A percentile compares a stretch with the other conserved stretches of the same genome.
Evolutionary conservation across 2,329 filamentous ascomycete genomes (phyloP).

Genomic region (Capronia epimyces): DNA sequence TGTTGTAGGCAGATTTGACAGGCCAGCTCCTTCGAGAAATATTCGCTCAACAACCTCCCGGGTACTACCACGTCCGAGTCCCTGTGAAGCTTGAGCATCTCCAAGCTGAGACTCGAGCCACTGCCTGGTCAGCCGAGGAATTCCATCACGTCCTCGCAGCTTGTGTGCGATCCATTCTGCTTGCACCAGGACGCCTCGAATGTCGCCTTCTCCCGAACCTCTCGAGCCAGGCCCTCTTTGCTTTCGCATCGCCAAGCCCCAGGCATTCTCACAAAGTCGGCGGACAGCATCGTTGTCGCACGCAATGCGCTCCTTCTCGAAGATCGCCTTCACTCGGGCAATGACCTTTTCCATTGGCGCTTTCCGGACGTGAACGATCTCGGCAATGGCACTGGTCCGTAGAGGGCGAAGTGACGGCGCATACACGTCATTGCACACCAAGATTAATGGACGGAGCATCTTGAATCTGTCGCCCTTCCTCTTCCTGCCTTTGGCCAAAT

Average conservation of each 20-base stretch:
- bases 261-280: constrained; percentile 60
- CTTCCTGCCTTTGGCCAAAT: constrained; percentile 31
- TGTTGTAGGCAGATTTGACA: constrained; percentile 47
- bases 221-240: constrained; percentile 44
- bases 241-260: constrained; percentile 57
- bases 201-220: constrained; percentile 50
- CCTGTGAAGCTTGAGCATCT: constrained; percentile 49
- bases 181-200: constrained; percentile 59
- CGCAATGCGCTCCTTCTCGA: constrained; percentile 80
- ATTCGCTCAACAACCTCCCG: constrained; percentile 62
- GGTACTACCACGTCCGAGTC: constrained; percentile 57
- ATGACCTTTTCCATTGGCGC: constrained; percentile 83
- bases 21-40: constrained; percentile 60
- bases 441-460: constrained; percentile 77
- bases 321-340: constrained; percentile 71
- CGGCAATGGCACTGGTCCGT: constrained; percentile 76
- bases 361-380: constrained; percentile 87
- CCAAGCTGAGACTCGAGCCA: constrained; percentile 58
- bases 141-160: constrained; percentile 41
- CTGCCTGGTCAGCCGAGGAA: constrained; percentile 47
- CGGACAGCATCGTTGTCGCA: constrained; percentile 86
- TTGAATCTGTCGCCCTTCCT: constrained; percentile 82
- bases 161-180: constrained; percentile 61
- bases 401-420: constrained; percentile 81
- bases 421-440: constrained; percentile 97